Base-by-base conservation (phyloP, 225 moss, liverwort and hornwort genomes). In the Anthoceros angustus region DNA sequence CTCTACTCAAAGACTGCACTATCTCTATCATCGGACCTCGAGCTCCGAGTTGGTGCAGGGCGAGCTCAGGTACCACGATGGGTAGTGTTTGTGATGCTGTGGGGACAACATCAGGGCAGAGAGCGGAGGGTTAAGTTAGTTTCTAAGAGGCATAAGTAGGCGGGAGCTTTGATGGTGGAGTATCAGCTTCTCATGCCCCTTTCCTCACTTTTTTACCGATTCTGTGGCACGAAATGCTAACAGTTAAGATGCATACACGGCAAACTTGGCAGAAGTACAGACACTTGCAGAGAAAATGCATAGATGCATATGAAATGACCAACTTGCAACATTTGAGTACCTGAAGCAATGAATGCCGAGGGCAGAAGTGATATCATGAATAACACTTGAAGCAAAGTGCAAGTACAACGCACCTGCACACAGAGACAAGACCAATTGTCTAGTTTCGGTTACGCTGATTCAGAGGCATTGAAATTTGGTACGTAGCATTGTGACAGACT, bases 341-440 rank as follows among this genome's bases (percentile, higher is more conserved):
- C 80, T 95, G 88, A 98, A 98, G 74, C 95, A 98, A 71, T 98
- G 80, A 42, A 98, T 98, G 63, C 87, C 86, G 32, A 98, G 85
- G 24, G 85, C 91, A 41, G 74, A 70, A 20, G 95, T 98, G 24
- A 91, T 91, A 67, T 98, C 91, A 14, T 87, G 77, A 66, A 98
- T 87, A 39, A 98, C 95, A 64, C 86, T 73, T 8, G 75, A 73
- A 10, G 50, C 91, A 1, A 95, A 95, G 72, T 95, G 94, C 62
- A 84, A 62, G 40, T 95, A 95, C 8, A 90, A 73, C 8, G 66
- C 71, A 76, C 74, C 94, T 94, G 85, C 70, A n/a, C 14, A 42
- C 18, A 7, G 16, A 0, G 23, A 7, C 8, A 9, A 55, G 55
- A 18, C 18, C 18, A 55, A 15, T 55, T 50, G 7, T 20, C 45